These are phyloP conservation scores for Debaryomyces fabryi DNA, from an alignment of 1,139 yeast species.

Conservation along the genomic window DNA sequence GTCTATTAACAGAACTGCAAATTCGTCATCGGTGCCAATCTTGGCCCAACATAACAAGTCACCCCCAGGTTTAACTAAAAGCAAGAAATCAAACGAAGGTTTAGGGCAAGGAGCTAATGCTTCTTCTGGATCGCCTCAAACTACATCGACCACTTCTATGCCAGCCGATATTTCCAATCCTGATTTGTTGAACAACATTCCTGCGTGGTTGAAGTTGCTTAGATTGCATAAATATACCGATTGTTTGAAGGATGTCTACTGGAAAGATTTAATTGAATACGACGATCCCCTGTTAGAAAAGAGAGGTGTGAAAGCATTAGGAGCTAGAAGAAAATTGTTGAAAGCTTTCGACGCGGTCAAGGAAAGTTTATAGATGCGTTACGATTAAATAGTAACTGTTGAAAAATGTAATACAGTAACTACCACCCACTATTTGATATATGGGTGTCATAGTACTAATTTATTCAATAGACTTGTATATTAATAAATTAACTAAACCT, in stretches of 20 bases:
- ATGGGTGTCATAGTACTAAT: conserved; percentile 5
- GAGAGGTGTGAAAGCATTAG: conserved; percentile 88
- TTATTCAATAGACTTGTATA: conserved; percentile 9
- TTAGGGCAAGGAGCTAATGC: conserved; percentile 3
- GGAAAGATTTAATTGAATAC: conserved; percentile 78
- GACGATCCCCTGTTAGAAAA: conserved; percentile 70
- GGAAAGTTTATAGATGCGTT: conserved; percentile 6
- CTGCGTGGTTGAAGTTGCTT: conserved; percentile 88
- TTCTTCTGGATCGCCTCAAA: conserved; percentile 13
- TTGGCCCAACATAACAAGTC: conserved; percentile 22
- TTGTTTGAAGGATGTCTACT: conserved; percentile 69
- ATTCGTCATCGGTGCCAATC: conserved; percentile 44
- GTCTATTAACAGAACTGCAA: conserved; percentile 37
- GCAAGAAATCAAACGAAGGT: conserved; percentile 7
- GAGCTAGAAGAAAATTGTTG: conserved; percentile 89
- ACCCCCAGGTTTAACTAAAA: conserved; percentile 16
- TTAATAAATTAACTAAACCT: conserved; percentile 4
- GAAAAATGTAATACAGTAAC: background rate
- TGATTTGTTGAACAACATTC: conserved; percentile 72
- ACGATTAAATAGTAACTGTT: background rate
- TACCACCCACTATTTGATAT: conserved; percentile 14
- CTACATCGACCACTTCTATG: conserved; percentile 38
- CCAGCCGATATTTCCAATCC: conserved; percentile 68
- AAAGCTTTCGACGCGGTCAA: conserved; percentile 88
- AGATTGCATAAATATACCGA: conserved; percentile 93